phyloP scores from a whole-genome alignment of 2,329 filamentous ascomycete genomes.

The Nakataea oryzae region DNA sequence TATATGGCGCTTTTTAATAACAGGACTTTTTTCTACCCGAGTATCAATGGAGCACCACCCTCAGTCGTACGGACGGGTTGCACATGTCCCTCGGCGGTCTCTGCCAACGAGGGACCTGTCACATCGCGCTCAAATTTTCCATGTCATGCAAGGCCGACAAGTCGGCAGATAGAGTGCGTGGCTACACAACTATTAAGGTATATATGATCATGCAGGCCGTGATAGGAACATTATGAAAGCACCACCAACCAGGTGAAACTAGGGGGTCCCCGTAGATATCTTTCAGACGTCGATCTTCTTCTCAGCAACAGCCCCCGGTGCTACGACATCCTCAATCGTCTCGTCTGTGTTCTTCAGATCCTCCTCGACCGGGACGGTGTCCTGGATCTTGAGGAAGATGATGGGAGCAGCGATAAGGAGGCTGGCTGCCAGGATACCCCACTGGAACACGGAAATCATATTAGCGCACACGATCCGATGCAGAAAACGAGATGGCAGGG shows the following conservation, averaged over 20 bases:
- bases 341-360: conserved; percentile 81
- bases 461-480: neutral
- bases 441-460: conserved; percentile 32
- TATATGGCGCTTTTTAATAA: too few relatives aligned
- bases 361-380: conserved; percentile 70
- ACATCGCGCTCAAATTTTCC: too few relatives aligned
- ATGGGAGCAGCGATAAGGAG: conserved; percentile 70
- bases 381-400: conserved; percentile 68
- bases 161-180: too few relatives aligned
- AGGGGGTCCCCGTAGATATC: too few relatives aligned
- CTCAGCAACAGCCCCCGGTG: neutral
- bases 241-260: neutral
- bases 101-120: too few relatives aligned
- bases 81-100: too few relatives aligned
- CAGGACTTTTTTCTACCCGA: too few relatives aligned
- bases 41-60: too few relatives aligned
- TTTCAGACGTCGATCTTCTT: neutral
- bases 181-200: neutral
- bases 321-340: conserved; percentile 51
- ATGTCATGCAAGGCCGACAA: neutral
- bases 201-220: neutral
- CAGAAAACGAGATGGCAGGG: neutral
- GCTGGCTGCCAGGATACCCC: conserved; percentile 65
- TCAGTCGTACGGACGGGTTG: too few relatives aligned
- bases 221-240: neutral